Conservation (phyloP, 352 stramenopile species). For the Pythium sp. region DNA sequence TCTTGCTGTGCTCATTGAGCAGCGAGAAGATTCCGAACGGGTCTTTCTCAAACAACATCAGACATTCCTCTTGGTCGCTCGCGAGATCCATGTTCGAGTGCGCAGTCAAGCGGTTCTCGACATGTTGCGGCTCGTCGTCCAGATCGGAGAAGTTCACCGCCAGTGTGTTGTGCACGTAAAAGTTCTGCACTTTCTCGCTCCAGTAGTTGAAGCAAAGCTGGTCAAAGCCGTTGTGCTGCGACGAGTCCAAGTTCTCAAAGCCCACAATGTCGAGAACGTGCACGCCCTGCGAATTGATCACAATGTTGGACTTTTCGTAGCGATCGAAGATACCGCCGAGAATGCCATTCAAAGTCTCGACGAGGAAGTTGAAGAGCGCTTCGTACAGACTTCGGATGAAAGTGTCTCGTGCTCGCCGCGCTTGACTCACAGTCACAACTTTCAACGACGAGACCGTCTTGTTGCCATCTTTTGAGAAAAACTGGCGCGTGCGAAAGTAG, state of each 20-base stretch:
- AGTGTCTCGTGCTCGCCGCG: conserved; percentile 62
- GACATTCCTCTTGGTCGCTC: conserved; percentile 56
- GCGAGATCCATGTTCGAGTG: conserved; percentile 53
- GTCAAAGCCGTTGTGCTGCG: conserved; percentile 65
- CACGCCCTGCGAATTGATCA: conserved; percentile 76
- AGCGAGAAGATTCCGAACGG: conserved; percentile 74
- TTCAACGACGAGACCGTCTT: conserved; percentile 81
- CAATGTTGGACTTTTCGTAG: conserved; percentile 82
- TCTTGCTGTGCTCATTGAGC: conserved; percentile 65
- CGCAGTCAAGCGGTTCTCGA: conserved; percentile 57
- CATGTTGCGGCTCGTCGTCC: conserved; percentile 59
- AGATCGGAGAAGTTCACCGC: conserved; percentile 58
- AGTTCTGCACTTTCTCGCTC: conserved; percentile 80
- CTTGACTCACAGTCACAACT: conserved; percentile 77
- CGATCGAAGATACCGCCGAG: conserved; percentile 79
- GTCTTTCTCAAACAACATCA: conserved; percentile 70
- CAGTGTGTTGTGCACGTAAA: conserved; percentile 77
- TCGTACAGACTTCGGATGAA: conserved; percentile 83
- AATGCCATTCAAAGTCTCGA: conserved; percentile 80
- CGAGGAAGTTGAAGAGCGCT: conserved; percentile 71
- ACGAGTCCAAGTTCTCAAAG: conserved; percentile 58
- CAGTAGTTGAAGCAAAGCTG: conserved; percentile 85
- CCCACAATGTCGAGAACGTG: conserved; percentile 82
- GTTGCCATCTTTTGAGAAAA: conserved; percentile 71
- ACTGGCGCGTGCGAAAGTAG: conserved; percentile 82